Evolutionary conservation across 495 filamentous ascomycete genomes (phyloP), one percentile per base, ranked within the genome.

Genomic region (Niebla homalea): DNA sequence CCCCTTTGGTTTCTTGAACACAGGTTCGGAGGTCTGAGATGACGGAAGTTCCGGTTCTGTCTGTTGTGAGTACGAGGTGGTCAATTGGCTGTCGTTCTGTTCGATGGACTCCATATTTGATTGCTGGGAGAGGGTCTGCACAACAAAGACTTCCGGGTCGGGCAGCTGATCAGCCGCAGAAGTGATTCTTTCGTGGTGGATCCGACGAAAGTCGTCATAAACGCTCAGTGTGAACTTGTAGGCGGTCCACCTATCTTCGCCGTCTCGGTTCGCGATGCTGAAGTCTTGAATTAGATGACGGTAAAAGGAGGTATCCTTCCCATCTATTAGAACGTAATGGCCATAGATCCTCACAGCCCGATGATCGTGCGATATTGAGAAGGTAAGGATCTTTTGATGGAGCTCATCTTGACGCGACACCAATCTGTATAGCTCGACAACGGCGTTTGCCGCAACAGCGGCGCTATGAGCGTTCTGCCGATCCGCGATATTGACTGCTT

Each of bases 361-460:
- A 39, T 71, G 44, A 45, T 71, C 51, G 52, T 71, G 64, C 20
- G 68, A 74, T 48, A 74, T 58, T 15, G 67, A 71, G 60, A 70
- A 72, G 45, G 60, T 53, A 49, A 68, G 59, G 37, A 66, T 50
- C 37, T 43, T 52, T 21, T 57, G 46, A 41, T 63, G 16, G 21
- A 63, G 41, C 41, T 63, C 52, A 23, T 57, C 22, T 46, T 55
- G 32, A 44, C 54, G 50, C 19, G 22, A 44, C 29, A 53, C 49
- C 10, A 50, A 38, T 57, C 52, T 21, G 50, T 48, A 64, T n/a
- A 64, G 47, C 32, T 60, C 47, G 25, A 63, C 51, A 12, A 66
- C 52, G 26, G 46, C 62, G 29, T 57, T 52, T 36, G 62, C 48
- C 15, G 59, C 60, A 57, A 67, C 43, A 15, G 56, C 61, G 53